phyloP scores from a whole-genome alignment of 768 basidiomycete species.

The Boletus tylopilopsis region DNA sequence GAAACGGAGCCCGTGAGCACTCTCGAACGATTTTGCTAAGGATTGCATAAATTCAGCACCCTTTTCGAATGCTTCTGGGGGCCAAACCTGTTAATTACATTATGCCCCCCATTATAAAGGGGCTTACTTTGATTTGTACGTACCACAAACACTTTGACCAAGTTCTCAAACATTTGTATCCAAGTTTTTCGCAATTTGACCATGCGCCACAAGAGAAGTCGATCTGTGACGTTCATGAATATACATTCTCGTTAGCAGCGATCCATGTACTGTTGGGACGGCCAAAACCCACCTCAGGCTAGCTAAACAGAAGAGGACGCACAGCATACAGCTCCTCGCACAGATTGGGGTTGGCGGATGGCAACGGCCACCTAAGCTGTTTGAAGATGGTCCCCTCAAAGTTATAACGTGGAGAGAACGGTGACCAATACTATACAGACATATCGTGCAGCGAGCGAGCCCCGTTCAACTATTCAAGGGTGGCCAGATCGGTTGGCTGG shows the following conservation, averaged over 20 bases:
- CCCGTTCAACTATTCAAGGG: constrained; percentile 50
- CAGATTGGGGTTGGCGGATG: constrained; percentile 66
- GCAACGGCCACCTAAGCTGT: constrained; percentile 66
- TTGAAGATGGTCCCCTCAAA: constrained; percentile 88
- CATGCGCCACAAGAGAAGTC: constrained; percentile 80
- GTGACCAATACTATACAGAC: constrained; percentile 82
- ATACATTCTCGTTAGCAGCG: constrained; percentile 34
- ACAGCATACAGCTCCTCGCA: constrained; percentile 83
- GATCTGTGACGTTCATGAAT: constrained; percentile 90
- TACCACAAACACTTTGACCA: constrained; percentile 78
- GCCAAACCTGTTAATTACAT: constrained; percentile 71
- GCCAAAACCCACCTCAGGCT: constrained; percentile 66
- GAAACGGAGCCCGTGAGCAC: constrained; percentile 77
- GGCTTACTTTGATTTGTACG: constrained; percentile 72
- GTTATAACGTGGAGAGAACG: constrained; percentile 66
- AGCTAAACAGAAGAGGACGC: constrained; percentile 79
- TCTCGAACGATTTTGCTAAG: constrained; percentile 76
- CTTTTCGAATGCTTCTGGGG: constrained; percentile 89
- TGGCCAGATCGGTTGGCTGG: constrained; percentile 34
- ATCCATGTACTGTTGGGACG: too few relatives aligned
- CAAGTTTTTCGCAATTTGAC: constrained; percentile 73
- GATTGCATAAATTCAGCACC: constrained; percentile 88
- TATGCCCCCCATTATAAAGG: not conserved
- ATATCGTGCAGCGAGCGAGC: constrained; percentile 81
- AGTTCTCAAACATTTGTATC: constrained; percentile 82